phyloP scores from a whole-genome alignment of 768 basidiomycete species.

The Hortiboletus campestris region DNA sequence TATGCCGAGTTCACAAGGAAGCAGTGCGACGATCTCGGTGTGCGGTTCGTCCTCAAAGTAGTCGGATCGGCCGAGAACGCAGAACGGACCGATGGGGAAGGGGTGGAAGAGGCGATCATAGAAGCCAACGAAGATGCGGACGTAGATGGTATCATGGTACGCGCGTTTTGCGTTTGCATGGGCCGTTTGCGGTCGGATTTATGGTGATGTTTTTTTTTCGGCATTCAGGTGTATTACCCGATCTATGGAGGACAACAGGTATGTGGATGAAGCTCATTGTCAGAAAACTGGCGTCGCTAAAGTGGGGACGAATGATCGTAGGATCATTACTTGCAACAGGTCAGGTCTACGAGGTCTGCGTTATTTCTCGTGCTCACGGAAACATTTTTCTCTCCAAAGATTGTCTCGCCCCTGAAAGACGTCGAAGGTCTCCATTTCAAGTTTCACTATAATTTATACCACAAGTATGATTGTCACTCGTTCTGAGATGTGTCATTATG shows the following conservation, averaged over 20 bases:
- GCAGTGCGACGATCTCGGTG: constrained; percentile 85
- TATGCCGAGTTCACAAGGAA: constrained; percentile 92
- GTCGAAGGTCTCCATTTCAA: constrained; percentile 97
- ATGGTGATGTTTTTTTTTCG: background rate
- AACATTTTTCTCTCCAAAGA: constrained; percentile 37
- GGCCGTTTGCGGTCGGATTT: background rate
- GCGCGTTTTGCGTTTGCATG: constrained; percentile 18
- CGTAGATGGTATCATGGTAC: constrained; percentile 94
- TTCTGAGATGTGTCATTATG: background rate
- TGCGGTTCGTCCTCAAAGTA: constrained; percentile 77
- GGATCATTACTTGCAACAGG: constrained; percentile 98
- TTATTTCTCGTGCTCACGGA: background rate
- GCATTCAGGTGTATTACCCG: constrained; percentile 84
- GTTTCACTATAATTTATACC: constrained; percentile 92
- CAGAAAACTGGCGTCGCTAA: constrained; percentile 1
- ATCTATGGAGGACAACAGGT: constrained; percentile 91
- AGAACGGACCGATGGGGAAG: constrained; percentile 67
- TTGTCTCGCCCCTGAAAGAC: constrained; percentile 95
- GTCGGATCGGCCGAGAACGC: constrained; percentile 47
- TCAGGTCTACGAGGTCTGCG: constrained; percentile 18
- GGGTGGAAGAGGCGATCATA: constrained; percentile 94
- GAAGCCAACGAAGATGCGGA: constrained; percentile 87
- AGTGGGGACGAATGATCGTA: constrained; percentile 28
- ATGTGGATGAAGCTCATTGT: background rate
- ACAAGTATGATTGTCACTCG: constrained; percentile 61